Conservation (phyloP, 306 rosid species). For the Castanea sativa region DNA sequence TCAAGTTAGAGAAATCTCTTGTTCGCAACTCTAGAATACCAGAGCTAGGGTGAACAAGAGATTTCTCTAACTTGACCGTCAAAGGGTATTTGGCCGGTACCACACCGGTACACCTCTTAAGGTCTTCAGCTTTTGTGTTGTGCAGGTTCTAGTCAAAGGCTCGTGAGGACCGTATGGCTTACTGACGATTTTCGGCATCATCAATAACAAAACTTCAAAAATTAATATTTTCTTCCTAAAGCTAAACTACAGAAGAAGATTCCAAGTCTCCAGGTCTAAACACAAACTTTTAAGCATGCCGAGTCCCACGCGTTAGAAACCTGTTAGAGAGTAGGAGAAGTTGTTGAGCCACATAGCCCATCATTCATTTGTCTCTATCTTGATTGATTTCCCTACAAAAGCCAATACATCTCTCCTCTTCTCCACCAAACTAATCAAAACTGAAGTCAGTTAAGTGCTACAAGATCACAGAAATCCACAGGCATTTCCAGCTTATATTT, state of each 20-base stretch:
- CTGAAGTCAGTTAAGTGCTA: background rate
- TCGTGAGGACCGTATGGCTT: too few relatives aligned
- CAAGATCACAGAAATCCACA: background rate
- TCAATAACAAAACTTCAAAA: conserved; percentile 7
- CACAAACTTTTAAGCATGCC: background rate
- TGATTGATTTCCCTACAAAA: conserved; percentile 40
- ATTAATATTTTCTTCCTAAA: background rate
- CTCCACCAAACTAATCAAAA: background rate
- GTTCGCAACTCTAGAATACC: too few relatives aligned
- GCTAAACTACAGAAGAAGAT: background rate
- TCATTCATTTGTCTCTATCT: conserved; percentile 31
- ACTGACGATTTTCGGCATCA: too few relatives aligned
- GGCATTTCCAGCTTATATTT: conserved; percentile 1
- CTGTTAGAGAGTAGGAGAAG: conserved; percentile 40
- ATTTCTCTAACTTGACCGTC: too few relatives aligned
- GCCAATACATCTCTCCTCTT: conserved; percentile 7
- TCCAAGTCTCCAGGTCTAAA: conserved; percentile 18
- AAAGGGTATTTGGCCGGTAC: too few relatives aligned
- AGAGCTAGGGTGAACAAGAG: too few relatives aligned
- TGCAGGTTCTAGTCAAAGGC: too few relatives aligned
- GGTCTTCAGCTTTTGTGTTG: too few relatives aligned
- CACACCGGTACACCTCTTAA: too few relatives aligned
- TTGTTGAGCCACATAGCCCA: conserved; percentile 54
- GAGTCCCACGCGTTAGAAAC: background rate
- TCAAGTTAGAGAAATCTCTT: too few relatives aligned